Percentiles rank a stretch among this genome's conserved stretches.
Conservation (phyloP, 257 asterid genomes). For the Plantago elongata region DNA sequence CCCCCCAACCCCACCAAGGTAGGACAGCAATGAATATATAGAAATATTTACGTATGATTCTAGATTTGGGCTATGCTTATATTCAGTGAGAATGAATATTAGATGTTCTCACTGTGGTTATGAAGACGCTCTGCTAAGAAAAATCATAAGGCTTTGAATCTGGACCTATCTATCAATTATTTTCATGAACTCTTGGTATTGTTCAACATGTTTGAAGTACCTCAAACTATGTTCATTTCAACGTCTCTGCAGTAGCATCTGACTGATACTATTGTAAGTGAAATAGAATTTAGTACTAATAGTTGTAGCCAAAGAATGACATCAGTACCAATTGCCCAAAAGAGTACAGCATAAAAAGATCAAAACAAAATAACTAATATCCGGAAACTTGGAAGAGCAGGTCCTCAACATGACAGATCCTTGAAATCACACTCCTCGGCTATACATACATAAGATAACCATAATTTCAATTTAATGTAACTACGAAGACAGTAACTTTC, state of each 20-base stretch:
- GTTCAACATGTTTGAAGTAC: background rate
- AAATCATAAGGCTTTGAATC: background rate
- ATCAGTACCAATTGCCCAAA: too few species aligned
- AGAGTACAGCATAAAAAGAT: too few species aligned
- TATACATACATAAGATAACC: background rate
- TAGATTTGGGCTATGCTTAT: background rate
- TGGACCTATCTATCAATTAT: background rate
- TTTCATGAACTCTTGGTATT: background rate
- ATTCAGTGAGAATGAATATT: background rate
- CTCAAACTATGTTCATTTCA: slow-evolving; percentile 7
- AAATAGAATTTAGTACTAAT: background rate
- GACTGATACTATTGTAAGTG: slow-evolving; percentile 16
- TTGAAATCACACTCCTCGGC: too few species aligned
- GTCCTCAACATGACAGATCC: background rate
- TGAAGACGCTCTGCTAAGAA: background rate
- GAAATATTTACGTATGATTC: too few species aligned
- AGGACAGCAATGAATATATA: too few species aligned
- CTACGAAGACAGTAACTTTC: slow-evolving; percentile 12
- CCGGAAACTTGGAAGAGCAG: slow-evolving; percentile 15
- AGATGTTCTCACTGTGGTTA: background rate
- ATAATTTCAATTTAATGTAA: background rate
- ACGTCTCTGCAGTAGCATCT: background rate
- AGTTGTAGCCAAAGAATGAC: too few species aligned
- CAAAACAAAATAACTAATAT: background rate
- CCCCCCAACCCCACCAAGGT: too few species aligned